Conservation (phyloP, 2,329 filamentous ascomycete species). For the Paecilomyces dactylethromorphus region DNA sequence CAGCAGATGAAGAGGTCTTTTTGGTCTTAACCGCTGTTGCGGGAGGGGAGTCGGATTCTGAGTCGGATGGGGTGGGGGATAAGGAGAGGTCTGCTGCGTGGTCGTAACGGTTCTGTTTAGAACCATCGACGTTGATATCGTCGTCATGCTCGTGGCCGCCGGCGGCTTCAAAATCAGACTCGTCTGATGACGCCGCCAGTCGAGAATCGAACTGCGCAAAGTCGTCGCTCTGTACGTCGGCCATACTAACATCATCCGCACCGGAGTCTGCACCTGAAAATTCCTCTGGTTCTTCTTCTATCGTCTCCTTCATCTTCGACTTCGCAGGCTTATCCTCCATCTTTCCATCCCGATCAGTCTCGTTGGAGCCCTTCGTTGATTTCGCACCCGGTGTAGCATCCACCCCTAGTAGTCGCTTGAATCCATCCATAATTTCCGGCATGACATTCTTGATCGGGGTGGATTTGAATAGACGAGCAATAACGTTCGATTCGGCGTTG, state of each 20-base stretch:
- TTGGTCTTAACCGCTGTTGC: slow-evolving; percentile 20
- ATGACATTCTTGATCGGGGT: slow-evolving; percentile 52
- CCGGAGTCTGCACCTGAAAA: slow-evolving; percentile 8
- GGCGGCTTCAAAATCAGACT: slow-evolving; percentile 10
- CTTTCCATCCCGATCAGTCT: slow-evolving; percentile 6
- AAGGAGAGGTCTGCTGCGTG: slow-evolving; percentile 19
- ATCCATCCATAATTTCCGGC: slow-evolving; percentile 37
- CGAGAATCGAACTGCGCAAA: slow-evolving; percentile 26
- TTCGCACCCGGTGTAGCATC: slow-evolving; percentile 15
- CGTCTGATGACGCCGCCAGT: slow-evolving; percentile 20
- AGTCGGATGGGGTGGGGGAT: slow-evolving; percentile 26
- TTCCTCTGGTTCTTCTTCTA: slow-evolving; percentile 1
- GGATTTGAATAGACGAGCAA: slow-evolving; percentile 54
- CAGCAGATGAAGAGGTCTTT: slow-evolving; percentile 9
- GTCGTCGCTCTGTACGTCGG: slow-evolving; percentile 14
- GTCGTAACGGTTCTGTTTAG: slow-evolving; percentile 7
- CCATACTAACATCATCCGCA: slow-evolving; percentile 10
- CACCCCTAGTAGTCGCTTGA: slow-evolving; percentile 33
- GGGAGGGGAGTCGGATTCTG: slow-evolving; percentile 18
- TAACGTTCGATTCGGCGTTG: slow-evolving; percentile 49
- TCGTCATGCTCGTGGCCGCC: slow-evolving; percentile 18
- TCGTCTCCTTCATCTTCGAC: slow-evolving; percentile 3
- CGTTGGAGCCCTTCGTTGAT: slow-evolving; percentile 3
- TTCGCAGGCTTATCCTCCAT: slow-evolving; percentile 2
- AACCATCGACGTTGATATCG: slow-evolving; percentile 3